A percentile compares a stretch with the other conserved stretches of the same genome.
Evolutionary conservation across 805 yeast genomes (phyloP).

Genomic region (Grigorovia humatica): DNA sequence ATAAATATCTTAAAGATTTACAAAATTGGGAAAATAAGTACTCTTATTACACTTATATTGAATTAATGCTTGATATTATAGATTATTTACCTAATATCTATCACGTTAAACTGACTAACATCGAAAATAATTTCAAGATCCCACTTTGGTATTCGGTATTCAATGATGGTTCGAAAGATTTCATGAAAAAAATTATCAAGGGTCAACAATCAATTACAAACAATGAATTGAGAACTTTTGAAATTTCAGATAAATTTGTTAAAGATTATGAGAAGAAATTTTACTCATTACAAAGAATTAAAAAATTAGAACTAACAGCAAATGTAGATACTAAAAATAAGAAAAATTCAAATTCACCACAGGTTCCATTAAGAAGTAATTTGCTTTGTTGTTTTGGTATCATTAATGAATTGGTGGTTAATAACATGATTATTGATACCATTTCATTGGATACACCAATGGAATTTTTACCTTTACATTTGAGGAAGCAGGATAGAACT

Average conservation of each 20-base stretch:
- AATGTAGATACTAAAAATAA: slow-evolving; percentile 6
- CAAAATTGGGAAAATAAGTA: slow-evolving; percentile 15
- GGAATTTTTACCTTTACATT: slow-evolving; percentile 25
- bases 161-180: slow-evolving; percentile 27
- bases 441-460: slow-evolving; percentile 28
- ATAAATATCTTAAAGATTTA: slow-evolving; percentile 4
- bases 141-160: slow-evolving; percentile 34
- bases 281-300: slow-evolving; percentile 22
- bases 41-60: slow-evolving; percentile 27
- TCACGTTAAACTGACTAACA: slow-evolving; percentile 33
- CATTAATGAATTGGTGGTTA: slow-evolving; percentile 35
- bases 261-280: slow-evolving; percentile 21
- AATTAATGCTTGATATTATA: slow-evolving; percentile 33
- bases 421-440: slow-evolving; percentile 41
- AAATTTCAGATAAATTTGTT: slow-evolving; percentile 20
- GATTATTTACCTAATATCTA: slow-evolving; percentile 39
- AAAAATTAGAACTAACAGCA: slow-evolving; percentile 19
- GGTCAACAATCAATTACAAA: slow-evolving; percentile 26
- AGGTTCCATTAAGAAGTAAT: slow-evolving; percentile 30
- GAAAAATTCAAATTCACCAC: slow-evolving; percentile 5
- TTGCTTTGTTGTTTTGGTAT: slow-evolving; percentile 37
- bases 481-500: slow-evolving; percentile 8
- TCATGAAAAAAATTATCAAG: slow-evolving; percentile 25
- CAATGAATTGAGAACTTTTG: slow-evolving; percentile 23
- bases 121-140: slow-evolving; percentile 44